A percentile compares a stretch with the other conserved stretches of the same genome.
Conservation (phyloP, 495 filamentous ascomycete species). For the Choiromyces venosus region DNA sequence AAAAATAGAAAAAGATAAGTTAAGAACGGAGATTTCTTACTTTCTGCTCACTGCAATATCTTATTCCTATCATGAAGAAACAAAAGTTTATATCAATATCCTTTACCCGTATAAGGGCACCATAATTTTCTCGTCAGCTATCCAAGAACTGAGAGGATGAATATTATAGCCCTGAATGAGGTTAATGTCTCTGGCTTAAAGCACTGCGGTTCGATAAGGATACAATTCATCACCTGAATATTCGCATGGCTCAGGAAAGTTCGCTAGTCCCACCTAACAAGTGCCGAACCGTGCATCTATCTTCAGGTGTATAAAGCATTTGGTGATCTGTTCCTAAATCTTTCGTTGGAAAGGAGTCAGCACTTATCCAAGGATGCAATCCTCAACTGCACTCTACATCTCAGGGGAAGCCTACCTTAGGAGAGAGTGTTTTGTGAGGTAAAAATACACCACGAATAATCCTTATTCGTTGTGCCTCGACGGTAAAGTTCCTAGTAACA, state of each 20-base stretch:
- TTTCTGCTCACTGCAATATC: neutral
- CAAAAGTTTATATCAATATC: neutral
- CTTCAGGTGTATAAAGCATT: neutral
- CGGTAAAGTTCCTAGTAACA: neutral
- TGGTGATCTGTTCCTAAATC: neutral
- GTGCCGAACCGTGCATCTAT: neutral
- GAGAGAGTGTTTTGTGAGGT: neutral
- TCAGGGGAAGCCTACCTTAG: neutral
- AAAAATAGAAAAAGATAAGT: neutral
- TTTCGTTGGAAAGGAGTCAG: neutral
- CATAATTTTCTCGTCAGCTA: neutral
- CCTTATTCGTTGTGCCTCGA: neutral
- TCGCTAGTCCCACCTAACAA: neutral
- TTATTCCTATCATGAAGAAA: too few species aligned
- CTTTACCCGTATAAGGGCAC: neutral
- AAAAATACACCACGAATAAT: neutral
- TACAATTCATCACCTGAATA: neutral
- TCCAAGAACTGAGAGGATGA: neutral
- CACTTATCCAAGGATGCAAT: neutral
- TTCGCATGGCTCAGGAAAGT: neutral
- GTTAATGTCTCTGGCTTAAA: neutral
- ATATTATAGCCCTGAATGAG: neutral
- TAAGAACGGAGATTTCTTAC: neutral
- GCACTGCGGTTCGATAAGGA: neutral
- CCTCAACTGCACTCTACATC: neutral